Percentiles rank a stretch among this genome's conserved stretches.
phyloP scores from a whole-genome alignment of 768 basidiomycete species.

The Boletus rubroflammeus region DNA sequence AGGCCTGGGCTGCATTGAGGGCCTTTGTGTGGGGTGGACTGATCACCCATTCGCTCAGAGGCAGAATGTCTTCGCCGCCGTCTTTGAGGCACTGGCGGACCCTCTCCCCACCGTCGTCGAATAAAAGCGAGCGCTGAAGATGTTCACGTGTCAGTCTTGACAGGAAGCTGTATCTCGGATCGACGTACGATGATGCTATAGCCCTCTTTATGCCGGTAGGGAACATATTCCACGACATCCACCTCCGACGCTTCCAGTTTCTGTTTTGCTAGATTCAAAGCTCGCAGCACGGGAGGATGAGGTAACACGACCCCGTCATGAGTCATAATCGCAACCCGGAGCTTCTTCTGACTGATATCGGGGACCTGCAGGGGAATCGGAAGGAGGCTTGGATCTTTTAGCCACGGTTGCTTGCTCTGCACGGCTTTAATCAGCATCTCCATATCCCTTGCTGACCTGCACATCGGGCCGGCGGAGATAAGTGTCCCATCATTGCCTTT shows the following conservation, averaged over 20 bases:
- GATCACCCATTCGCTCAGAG: constrained; percentile 37
- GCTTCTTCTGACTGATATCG: constrained; percentile 26
- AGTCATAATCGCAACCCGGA: constrained; percentile 29
- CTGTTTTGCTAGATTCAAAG: constrained; percentile 34
- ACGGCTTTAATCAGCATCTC: constrained; percentile 16
- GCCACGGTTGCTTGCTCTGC: constrained; percentile 38
- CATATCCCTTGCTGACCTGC: constrained; percentile 26
- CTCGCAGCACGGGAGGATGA: constrained; percentile 40
- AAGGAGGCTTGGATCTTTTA: constrained; percentile 33
- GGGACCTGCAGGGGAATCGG: constrained; percentile 27
- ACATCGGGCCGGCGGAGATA: constrained; percentile 24
- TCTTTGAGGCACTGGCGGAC: constrained; percentile 20
- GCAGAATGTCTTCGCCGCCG: constrained; percentile 34
- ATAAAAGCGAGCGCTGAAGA: constrained; percentile 35
- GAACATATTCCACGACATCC: constrained; percentile 37
- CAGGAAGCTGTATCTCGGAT: background rate
- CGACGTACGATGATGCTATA: constrained; percentile 30
- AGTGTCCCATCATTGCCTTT: constrained; percentile 22
- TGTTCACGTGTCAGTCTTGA: background rate
- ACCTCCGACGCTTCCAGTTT: constrained; percentile 35
- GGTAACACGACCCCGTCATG: constrained; percentile 38
- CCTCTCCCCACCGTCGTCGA: constrained; percentile 36
- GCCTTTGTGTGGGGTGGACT: constrained; percentile 25
- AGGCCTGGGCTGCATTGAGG: constrained; percentile 22
- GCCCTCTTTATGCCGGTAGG: constrained; percentile 34